Evolutionary conservation across 352 stramenopile species (phyloP).

Genomic region (Phytophthora melonis): DNA sequence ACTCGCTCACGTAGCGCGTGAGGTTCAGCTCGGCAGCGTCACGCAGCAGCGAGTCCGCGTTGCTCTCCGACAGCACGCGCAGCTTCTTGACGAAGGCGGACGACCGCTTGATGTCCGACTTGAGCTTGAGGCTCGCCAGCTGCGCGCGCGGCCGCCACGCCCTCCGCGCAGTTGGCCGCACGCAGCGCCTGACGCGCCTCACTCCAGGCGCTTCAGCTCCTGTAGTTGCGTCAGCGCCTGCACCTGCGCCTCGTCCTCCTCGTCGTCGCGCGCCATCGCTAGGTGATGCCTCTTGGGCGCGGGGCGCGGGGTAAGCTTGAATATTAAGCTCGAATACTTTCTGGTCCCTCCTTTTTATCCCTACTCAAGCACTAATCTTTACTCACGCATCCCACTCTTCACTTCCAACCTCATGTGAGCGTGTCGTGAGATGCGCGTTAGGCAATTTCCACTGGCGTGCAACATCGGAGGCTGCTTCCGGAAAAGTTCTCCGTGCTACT

Average conservation of each 20-base stretch:
- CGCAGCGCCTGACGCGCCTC: conserved; percentile 57
- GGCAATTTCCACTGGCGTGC: too few species aligned
- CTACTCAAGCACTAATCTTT: too few species aligned
- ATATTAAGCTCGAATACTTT: too few species aligned
- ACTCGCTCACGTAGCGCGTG: conserved; percentile 96
- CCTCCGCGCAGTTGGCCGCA: conserved; percentile 56
- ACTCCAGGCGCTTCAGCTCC: conserved; percentile 54
- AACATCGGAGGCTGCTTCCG: too few species aligned
- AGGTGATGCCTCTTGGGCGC: too few species aligned
- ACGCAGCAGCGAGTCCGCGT: conserved; percentile 77
- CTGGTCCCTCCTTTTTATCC: too few species aligned
- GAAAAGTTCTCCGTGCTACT: too few species aligned
- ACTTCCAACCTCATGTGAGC: too few species aligned
- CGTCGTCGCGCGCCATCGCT: background rate
- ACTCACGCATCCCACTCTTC: too few species aligned
- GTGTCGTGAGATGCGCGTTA: too few species aligned
- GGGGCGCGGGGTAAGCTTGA: too few species aligned
- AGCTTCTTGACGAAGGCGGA: conserved; percentile 99
- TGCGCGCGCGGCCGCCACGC: conserved; percentile 69
- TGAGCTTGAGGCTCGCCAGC: conserved; percentile 94
- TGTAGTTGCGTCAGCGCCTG: conserved; percentile 47
- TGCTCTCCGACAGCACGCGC: conserved; percentile 78
- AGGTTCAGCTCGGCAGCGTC: conserved; percentile 94
- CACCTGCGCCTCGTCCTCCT: conserved; percentile 19
- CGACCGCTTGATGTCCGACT: conserved; percentile 98